phyloP scores from a whole-genome alignment of 2,329 filamentous ascomycete species.

The Monosporascus cannonballus region DNA sequence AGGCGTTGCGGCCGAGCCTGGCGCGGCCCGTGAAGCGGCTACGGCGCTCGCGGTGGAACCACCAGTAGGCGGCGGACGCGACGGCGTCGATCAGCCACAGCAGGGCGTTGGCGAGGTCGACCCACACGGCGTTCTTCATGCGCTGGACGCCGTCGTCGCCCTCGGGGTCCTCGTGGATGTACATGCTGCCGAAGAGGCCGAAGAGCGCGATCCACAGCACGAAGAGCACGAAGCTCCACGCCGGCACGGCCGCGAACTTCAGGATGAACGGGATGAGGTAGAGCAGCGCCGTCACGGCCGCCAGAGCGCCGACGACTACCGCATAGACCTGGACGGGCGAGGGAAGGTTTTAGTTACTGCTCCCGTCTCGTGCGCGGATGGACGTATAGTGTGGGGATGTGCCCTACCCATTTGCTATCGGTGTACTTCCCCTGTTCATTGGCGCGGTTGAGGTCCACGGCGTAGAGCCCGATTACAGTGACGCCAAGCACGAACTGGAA shows the following conservation, averaged over 20 bases:
- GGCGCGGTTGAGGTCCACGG: conserved; percentile 56
- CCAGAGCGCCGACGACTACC: conserved; percentile 60
- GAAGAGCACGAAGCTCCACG: conserved; percentile 67
- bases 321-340: conserved; percentile 55
- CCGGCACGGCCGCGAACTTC: conserved; percentile 48
- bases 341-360: conserved; percentile 2
- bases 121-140: conserved; percentile 85
- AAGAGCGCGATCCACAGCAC: conserved; percentile 78
- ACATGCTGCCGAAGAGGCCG: conserved; percentile 76
- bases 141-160: conserved; percentile 58
- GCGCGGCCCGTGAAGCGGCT: conserved; percentile 56
- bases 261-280: conserved; percentile 60
- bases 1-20: conserved; percentile 30
- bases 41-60: conserved; percentile 43
- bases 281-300: conserved; percentile 56
- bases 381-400: background rate
- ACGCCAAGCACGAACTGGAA: conserved; percentile 71
- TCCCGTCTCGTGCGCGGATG: background rate
- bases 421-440: conserved; percentile 41
- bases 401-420: conserved; percentile 65
- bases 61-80: conserved; percentile 54
- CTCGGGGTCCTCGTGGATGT: conserved; percentile 62
- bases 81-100: conserved; percentile 66
- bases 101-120: conserved; percentile 67
- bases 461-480: conserved; percentile 74